Evolutionary conservation across 352 stramenopile species (phyloP), one percentile per base, ranked within the genome.

Genomic region (Thalassiosira delicatula): DNA sequence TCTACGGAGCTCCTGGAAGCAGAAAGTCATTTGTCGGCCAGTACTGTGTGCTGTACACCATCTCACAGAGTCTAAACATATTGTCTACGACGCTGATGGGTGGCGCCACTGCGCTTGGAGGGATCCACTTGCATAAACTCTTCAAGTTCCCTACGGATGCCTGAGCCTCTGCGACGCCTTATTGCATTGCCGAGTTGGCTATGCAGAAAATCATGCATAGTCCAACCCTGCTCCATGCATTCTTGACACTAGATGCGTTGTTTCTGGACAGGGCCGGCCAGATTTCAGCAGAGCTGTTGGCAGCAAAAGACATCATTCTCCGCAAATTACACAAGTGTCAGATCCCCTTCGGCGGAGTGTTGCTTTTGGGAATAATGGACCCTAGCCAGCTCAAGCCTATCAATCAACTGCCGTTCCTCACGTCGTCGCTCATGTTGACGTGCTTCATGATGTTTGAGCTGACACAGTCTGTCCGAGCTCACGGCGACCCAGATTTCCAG

Each of bases 281-380:
- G 32, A 11, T 54, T 1, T 79, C 59, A 35, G 21, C 40, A 5
- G 29, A 79, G 12, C 23, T 56, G 2, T 17, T 79, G 19, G 54
- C 70, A 23, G 27, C 57, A 1, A 71, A 65, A 30, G 40, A 79
- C 35, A 79, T 79, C 9, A 70, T 79, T 27, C 44, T 79, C 0
- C 37, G 70, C 2, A 42, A 71, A 11, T 0, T 25, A 5, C 19
- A 59, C 0, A 42, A 65, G 0, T 71, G 40, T 5, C 37, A 40
- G 1, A 70, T 61, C 2, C 59, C 70, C 25, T 79, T 79, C 61
- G 70, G 57, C 17, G 70, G 70, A 12, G 59, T 69, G n/a, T 54
- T 79, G 51, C 1, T 79, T 33, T 19, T 79, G 23, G 70, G 57
- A n/a, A 70, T 59, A 23, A 71, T 79, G 70, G 70, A 79, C 30